phyloP scores from a whole-genome alignment of 2,329 filamentous ascomycete genomes.

The Drechslerella coelobrocha region DNA sequence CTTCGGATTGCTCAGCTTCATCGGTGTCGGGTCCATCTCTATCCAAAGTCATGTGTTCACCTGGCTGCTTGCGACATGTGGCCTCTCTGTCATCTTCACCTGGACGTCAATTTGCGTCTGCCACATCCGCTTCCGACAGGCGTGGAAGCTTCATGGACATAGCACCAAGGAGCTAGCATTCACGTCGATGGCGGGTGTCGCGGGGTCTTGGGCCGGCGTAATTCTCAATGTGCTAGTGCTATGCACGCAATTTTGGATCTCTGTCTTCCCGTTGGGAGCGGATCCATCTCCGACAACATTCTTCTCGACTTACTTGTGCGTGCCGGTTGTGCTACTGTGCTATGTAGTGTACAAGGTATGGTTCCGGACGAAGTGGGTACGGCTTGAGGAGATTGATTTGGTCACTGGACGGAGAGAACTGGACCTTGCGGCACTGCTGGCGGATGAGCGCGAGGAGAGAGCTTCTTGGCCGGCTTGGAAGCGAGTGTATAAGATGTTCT shows the following conservation, averaged over 20 bases:
- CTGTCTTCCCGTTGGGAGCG: conserved; percentile 73
- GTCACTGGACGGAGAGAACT: conserved; percentile 84
- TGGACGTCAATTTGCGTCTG: conserved; percentile 86
- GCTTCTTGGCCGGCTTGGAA: conserved; percentile 78
- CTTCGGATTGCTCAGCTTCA: conserved; percentile 77
- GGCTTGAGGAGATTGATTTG: conserved; percentile 79
- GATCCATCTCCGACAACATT: conserved; percentile 68
- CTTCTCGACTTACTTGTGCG: conserved; percentile 75
- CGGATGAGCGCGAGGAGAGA: conserved; percentile 79
- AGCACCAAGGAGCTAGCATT: conserved; percentile 81
- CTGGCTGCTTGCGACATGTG: conserved; percentile 80
- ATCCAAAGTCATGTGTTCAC: conserved; percentile 71
- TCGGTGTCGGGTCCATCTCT: conserved; percentile 67
- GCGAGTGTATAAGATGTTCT: conserved; percentile 74
- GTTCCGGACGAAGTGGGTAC: conserved; percentile 72
- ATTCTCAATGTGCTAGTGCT: conserved; percentile 77
- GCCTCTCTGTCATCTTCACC: conserved; percentile 76
- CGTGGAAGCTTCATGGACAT: conserved; percentile 75
- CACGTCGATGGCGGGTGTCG: conserved; percentile 75
- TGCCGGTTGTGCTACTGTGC: conserved; percentile 71
- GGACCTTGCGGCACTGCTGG: conserved; percentile 77
- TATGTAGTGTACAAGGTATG: conserved; percentile 79
- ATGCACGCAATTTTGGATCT: conserved; percentile 85
- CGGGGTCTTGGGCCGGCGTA: conserved; percentile 82
- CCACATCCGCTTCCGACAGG: conserved; percentile 87